Base-by-base conservation (phyloP, 192 early-diverging fungal genomes). In the Backusella psychrophila region DNA sequence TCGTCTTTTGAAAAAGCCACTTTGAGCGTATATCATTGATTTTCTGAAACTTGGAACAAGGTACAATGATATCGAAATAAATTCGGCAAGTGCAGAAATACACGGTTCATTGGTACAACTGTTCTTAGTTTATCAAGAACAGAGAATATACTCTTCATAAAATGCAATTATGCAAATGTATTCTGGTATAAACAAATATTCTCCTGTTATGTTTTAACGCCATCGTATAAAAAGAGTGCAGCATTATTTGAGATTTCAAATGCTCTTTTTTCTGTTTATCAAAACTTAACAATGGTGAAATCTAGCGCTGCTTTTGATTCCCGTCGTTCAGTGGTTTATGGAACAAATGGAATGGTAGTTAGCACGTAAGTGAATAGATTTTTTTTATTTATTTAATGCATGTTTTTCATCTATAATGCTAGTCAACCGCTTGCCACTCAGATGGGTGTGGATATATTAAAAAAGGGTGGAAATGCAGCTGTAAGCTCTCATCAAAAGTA, bases 391-490 rank as follows among this genome's bases (percentile, higher is more conserved):
- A 1, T n/a, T 59, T 52, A 31, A 44, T 44, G 15, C 5, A 19
- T 49, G 1, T 17, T 66, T 41, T 41, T n/a, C 26, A 35, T 33
- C 23, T 4, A 53, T 72, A 11, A 59, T 6, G 52, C 39, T 84
- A 90, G 90, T 39, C 92, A 95, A 83, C 92, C 91, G 8, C 80
- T 93, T 35, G 94, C 94, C 9, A 86, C 87, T 66, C 83, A 91
- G 46, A 88, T 89, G 1, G 94, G 94, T 19, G 74, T 92, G 1
- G 75, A 73, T 19, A 90, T 92, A 23, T 79, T 95, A 14, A 83
- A 81, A 41, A 77, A 78, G 44, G 93, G 93, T 35, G 94, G 94
- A 7, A 95, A 94, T 77, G 92, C 94, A 3, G 94, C 93, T 6
- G 94, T 84, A 74, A 85, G 75, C 74, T 9, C 23, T 59, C 66